Conservation (phyloP, 2,329 filamentous ascomycete species). For the Sclerotinia subarctica region DNA sequence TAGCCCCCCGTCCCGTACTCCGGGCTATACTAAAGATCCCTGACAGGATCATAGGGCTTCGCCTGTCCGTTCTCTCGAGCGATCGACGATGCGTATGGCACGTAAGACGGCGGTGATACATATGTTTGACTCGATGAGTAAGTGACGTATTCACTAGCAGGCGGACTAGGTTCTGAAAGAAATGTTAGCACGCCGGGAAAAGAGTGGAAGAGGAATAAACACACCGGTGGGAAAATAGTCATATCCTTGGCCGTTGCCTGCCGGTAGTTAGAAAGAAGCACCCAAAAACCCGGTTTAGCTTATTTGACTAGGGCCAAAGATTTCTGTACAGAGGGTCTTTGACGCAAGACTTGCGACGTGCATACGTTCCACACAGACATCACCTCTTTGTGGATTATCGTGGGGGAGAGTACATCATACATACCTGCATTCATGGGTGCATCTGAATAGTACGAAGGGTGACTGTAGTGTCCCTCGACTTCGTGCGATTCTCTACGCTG, state of each 20-base stretch:
- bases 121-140: constrained; percentile 1
- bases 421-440: constrained; percentile 13
- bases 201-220: background rate
- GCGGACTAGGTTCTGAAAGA: background rate
- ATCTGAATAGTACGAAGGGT: background rate
- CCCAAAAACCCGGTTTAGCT: background rate
- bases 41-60: constrained; percentile 26
- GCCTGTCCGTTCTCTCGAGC: background rate
- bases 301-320: background rate
- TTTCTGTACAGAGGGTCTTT: background rate
- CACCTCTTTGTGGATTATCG: background rate
- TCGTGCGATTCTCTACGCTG: background rate
- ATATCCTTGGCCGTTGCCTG: constrained; percentile 9
- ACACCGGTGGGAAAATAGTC: constrained; percentile 10
- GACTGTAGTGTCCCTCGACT: constrained; percentile 6
- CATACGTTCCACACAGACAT: background rate
- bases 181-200: background rate
- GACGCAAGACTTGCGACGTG: background rate
- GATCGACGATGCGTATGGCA: constrained; percentile 5
- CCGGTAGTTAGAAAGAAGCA: constrained; percentile 4
- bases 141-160: background rate
- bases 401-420: background rate
- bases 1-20: no score
- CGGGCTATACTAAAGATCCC: constrained; percentile 18
- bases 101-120: background rate